Evolutionary conservation across 2,329 filamentous ascomycete genomes (phyloP).

Genomic region (Aspergillus sp.): DNA sequence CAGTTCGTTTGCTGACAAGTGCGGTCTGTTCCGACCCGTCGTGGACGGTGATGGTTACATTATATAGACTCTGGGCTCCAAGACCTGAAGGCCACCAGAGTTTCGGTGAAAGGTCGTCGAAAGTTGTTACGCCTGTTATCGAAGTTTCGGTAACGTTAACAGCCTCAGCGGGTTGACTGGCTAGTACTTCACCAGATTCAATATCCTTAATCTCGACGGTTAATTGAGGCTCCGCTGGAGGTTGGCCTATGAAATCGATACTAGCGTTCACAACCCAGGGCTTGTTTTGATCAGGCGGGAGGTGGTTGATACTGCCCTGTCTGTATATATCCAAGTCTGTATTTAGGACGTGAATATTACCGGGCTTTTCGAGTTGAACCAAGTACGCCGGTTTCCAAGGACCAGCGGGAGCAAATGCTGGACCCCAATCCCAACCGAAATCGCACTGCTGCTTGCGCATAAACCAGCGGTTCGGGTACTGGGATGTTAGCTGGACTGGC

Average conservation of each 20-base stretch:
- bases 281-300: conserved; percentile 56
- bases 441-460: conserved; percentile 63
- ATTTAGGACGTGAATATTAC: conserved; percentile 52
- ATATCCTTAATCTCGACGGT: conserved; percentile 49
- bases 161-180: conserved; percentile 40
- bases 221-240: conserved; percentile 47
- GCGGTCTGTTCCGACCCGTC: conserved; percentile 41
- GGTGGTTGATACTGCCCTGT: conserved; percentile 57
- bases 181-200: conserved; percentile 39
- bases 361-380: conserved; percentile 49
- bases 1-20: conserved; percentile 54
- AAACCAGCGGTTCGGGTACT: conserved; percentile 56
- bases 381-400: conserved; percentile 62
- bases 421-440: conserved; percentile 67
- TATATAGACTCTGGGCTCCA: conserved; percentile 59
- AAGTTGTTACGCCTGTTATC: conserved; percentile 50
- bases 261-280: conserved; percentile 64
- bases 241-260: conserved; percentile 55
- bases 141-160: conserved; percentile 43
- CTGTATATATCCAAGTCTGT: conserved; percentile 61
- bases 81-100: conserved; percentile 63
- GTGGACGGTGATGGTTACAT: conserved; percentile 52
- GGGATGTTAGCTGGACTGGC: conserved; percentile 53
- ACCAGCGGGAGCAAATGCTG: conserved; percentile 62
- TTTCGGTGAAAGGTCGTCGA: conserved; percentile 49